Evolutionary conservation across 345 rosid genomes (phyloP).

Genomic region (Brassica rapa): DNA sequence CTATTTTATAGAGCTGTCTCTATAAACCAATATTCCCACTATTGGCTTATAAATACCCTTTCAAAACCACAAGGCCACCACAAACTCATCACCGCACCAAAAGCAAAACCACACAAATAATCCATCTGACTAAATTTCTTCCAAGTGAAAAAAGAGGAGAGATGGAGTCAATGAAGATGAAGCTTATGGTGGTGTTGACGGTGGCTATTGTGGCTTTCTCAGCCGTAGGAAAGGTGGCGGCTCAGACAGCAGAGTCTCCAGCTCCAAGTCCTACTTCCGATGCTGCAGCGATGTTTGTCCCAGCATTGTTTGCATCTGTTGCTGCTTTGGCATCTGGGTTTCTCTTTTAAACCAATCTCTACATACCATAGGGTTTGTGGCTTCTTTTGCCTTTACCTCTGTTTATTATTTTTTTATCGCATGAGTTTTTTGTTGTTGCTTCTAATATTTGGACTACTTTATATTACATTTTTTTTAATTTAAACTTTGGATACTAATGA

Average conservation of each 20-base stretch:
- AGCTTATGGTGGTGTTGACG: constrained; percentile 32
- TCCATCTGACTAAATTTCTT: constrained; percentile 14
- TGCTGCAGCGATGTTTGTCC: constrained; percentile 38
- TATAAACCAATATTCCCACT: constrained; percentile 4
- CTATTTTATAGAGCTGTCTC: constrained; percentile 10
- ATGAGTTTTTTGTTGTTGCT: constrained; percentile 6
- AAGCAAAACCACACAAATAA: constrained; percentile 1
- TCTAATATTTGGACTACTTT: constrained; percentile 16
- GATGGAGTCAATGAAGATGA: constrained; percentile 44
- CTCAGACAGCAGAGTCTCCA: constrained; percentile 34
- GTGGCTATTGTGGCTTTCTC: constrained; percentile 44
- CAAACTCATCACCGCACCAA: constrained; percentile 21
- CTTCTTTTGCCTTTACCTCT: constrained; percentile 1
- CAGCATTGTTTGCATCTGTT: constrained; percentile 44
- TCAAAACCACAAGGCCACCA: constrained; percentile 18
- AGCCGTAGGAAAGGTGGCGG: constrained; percentile 34
- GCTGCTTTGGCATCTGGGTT: constrained; percentile 40
- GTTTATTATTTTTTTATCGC: neutral
- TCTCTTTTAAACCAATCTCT: constrained; percentile 33
- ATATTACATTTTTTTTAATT: neutral
- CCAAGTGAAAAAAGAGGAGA: neutral
- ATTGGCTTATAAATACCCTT: constrained; percentile 32
- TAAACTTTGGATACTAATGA: constrained; percentile 11
- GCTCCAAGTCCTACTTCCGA: constrained; percentile 47
- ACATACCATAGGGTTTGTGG: constrained; percentile 6